phyloP scores from a whole-genome alignment of 768 basidiomycete species.

The Candolleomyces aberdarensis region DNA sequence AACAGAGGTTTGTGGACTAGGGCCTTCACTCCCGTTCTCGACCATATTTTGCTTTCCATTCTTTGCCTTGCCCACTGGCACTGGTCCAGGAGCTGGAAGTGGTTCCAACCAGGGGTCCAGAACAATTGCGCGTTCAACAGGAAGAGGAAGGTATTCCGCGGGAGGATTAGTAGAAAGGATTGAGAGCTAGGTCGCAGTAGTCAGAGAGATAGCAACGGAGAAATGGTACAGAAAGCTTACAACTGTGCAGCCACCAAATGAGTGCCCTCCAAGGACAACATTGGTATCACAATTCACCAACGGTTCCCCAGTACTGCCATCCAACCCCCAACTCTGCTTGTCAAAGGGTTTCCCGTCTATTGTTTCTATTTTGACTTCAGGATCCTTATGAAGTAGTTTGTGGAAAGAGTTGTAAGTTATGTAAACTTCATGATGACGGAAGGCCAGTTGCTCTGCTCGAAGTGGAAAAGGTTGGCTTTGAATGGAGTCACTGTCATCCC shows the following conservation, averaged over 20 bases:
- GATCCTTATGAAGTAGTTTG: constrained; percentile 42
- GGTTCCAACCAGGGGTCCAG: constrained; percentile 89
- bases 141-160: constrained; percentile 39
- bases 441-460: constrained; percentile 64
- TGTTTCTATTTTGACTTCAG: constrained; percentile 29
- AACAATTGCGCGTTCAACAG: constrained; percentile 54
- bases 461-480: constrained; percentile 40
- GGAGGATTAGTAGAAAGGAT: constrained; percentile 51
- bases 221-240: constrained; percentile 22
- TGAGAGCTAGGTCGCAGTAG: constrained; percentile 42
- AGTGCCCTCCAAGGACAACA: constrained; percentile 42
- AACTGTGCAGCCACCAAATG: constrained; percentile 47
- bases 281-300: constrained; percentile 31
- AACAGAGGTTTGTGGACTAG: not conserved
- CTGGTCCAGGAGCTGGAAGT: constrained; percentile 54
- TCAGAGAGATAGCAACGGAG: not conserved
- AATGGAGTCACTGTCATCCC: constrained; percentile 22
- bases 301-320: constrained; percentile 16
- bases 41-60: not conserved
- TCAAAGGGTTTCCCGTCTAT: constrained; percentile 34
- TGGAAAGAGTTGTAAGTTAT: constrained; percentile 56
- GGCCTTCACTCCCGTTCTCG: not conserved
- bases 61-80: constrained; percentile 21
- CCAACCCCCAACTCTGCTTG: constrained; percentile 39
- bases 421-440: constrained; percentile 70